Evolutionary conservation across 1,284 basidiomycete genomes (phyloP), one percentile per base, ranked within the genome.

Genomic region (Puccinia coronata): DNA sequence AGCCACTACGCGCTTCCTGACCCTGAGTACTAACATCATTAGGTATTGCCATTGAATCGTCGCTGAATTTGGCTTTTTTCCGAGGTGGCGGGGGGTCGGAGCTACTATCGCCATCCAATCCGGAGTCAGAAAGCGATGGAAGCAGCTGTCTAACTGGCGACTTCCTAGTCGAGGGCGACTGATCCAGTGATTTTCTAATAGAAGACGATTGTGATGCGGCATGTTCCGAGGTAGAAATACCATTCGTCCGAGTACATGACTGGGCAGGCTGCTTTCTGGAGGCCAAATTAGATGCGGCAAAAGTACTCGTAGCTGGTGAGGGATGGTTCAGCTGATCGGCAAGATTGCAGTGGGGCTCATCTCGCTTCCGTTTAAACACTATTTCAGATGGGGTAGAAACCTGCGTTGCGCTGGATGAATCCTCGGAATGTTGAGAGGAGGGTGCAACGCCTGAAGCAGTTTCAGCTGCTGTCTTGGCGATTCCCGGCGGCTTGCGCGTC

Each of bases 11-110:
- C 43, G 36, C 65, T 49, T 69, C 67, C 41, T 70, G n/a, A n/a
- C n/a, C n/a, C n/a, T n/a, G n/a, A n/a, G n/a, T 36, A 28, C 23
- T 47, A 34, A 31, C 18, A 9, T 47, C 47, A 9, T 47, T 70
- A 16, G 67, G 67, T 16, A 25, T 2, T 43, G 2, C 9, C 43
- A 28, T 34, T 47, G 63, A 71, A 16, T 20, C 25, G 51, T 53
- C 47, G 51, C 25, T 18, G 69, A 47, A 36, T 53, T 55, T 51
- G 43, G 51, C 28, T 53, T 71, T 71, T 53, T 71, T 71, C 12
- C 69, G 69, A 71, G 69, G 69, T 16, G 69, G 69, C 39, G 28
- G 23, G 3, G 41, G 20, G 25, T 47, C 18, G 49, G n/a, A 47
- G 20, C 31, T 28, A 25, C 36, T 39, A 28, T 31, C 34, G 8